Conservation (phyloP, 1,139 yeast genomes). For the Suzukiozyma palmioleophila region DNA sequence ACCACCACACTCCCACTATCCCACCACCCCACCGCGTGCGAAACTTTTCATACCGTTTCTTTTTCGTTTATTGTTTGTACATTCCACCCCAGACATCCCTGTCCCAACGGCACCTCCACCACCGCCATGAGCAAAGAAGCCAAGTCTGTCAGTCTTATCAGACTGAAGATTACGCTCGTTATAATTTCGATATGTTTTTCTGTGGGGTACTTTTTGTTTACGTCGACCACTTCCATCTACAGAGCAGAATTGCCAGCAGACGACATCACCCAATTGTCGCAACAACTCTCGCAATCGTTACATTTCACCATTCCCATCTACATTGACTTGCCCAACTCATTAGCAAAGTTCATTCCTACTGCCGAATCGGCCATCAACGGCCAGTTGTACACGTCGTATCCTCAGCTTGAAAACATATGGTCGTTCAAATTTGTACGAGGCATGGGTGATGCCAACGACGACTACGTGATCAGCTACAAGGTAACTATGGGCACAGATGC, state of each 20-base stretch:
- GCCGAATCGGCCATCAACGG: slow-evolving; percentile 30
- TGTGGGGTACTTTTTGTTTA: slow-evolving; percentile 77
- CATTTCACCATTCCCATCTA: slow-evolving; percentile 54
- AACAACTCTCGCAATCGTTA: slow-evolving; percentile 30
- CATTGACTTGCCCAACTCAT: slow-evolving; percentile 38
- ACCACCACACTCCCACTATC: no score
- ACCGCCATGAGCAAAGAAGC: neutral
- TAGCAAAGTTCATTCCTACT: slow-evolving; percentile 19
- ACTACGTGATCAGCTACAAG: slow-evolving; percentile 8
- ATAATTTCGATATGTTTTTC: slow-evolving; percentile 33
- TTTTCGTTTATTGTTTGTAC: no score
- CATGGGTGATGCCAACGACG: slow-evolving; percentile 8
- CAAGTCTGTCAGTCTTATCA: neutral
- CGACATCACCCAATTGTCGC: slow-evolving; percentile 41
- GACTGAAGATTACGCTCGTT: slow-evolving; percentile 12
- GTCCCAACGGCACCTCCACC: no score
- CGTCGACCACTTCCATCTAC: slow-evolving; percentile 63
- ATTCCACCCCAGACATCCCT: no score
- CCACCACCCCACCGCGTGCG: no score
- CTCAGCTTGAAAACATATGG: slow-evolving; percentile 24
- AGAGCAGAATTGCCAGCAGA: slow-evolving; percentile 69
- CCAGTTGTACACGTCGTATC: slow-evolving; percentile 17
- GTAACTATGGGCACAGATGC: slow-evolving; percentile 9
- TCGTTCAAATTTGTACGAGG: slow-evolving; percentile 19
- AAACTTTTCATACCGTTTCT: no score